phyloP scores from a whole-genome alignment of 2,329 filamentous ascomycete species.

The Hysterium pulicare region DNA sequence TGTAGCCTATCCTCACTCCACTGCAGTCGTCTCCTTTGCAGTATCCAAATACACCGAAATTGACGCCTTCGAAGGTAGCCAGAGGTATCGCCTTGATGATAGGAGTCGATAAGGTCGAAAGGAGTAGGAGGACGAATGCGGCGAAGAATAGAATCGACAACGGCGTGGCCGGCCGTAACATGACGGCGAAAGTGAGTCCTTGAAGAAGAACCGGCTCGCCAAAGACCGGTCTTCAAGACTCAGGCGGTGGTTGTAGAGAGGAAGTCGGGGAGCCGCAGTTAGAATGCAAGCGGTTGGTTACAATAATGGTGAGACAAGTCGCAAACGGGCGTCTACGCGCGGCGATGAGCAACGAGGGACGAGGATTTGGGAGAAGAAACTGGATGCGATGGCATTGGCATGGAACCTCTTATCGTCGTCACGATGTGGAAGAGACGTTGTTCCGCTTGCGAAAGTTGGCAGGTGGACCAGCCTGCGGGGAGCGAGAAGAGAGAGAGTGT shows the following conservation, averaged over 20 bases:
- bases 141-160: conserved; percentile 79
- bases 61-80: conserved; percentile 69
- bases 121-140: conserved; percentile 79
- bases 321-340: conserved; percentile 23
- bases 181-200: conserved; percentile 46
- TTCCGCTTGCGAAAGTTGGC: not conserved
- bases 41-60: conserved; percentile 91
- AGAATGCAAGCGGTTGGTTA: conserved; percentile 8
- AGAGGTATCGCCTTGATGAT: conserved; percentile 83
- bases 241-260: conserved; percentile 13
- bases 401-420: conserved; percentile 1
- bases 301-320: conserved; percentile 16
- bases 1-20: conserved; percentile 77
- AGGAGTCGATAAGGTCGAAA: conserved; percentile 88
- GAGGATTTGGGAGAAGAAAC: conserved; percentile 22
- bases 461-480: conserved; percentile 2
- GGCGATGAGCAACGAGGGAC: conserved; percentile 23
- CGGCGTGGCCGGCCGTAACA: conserved; percentile 90
- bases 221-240: conserved; percentile 27
- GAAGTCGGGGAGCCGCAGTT: conserved; percentile 9
- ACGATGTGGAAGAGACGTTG: not conserved
- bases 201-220: conserved; percentile 24
- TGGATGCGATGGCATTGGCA: conserved; percentile 26
- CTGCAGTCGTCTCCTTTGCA: conserved; percentile 65
- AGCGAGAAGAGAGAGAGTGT: conserved; percentile 8